Evolutionary conservation across 768 basidiomycete species (phyloP).

Genomic region (Podaxis mareebaensis): DNA sequence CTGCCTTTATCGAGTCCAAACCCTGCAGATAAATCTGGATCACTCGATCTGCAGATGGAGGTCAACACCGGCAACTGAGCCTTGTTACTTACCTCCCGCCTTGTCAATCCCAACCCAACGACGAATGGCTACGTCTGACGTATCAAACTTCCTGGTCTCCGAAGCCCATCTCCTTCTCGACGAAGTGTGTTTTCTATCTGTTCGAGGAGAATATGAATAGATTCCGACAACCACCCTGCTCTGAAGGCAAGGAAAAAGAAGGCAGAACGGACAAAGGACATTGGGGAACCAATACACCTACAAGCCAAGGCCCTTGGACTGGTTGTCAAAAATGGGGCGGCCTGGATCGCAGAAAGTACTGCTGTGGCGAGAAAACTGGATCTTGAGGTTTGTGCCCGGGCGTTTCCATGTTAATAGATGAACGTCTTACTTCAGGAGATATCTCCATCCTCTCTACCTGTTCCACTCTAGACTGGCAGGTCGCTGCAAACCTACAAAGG

Average conservation of each 20-base stretch:
- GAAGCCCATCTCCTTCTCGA: slow-evolving; percentile 69
- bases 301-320: slow-evolving; percentile 74
- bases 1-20: background rate
- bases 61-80: no score
- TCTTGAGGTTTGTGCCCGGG: slow-evolving; percentile 60
- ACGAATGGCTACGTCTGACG: slow-evolving; percentile 24
- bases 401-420: background rate
- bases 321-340: slow-evolving; percentile 60
- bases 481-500: slow-evolving; percentile 76
- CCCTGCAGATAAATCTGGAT: no score
- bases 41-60: no score
- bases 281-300: slow-evolving; percentile 81
- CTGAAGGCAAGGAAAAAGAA: slow-evolving; percentile 71
- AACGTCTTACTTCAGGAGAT: background rate
- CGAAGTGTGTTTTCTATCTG: slow-evolving; percentile 43
- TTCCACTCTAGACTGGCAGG: slow-evolving; percentile 71
- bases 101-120: background rate
- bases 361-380: slow-evolving; percentile 72
- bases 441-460: background rate
- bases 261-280: slow-evolving; percentile 62
- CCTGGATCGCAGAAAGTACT: slow-evolving; percentile 90
- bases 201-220: slow-evolving; percentile 16
- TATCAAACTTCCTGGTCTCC: slow-evolving; percentile 65
- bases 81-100: background rate
- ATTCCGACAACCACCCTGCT: background rate